Evolutionary conservation across 2,329 filamentous ascomycete genomes (phyloP), one percentile per base, ranked within the genome.

Genomic region (Rugonectria rugulosa): DNA sequence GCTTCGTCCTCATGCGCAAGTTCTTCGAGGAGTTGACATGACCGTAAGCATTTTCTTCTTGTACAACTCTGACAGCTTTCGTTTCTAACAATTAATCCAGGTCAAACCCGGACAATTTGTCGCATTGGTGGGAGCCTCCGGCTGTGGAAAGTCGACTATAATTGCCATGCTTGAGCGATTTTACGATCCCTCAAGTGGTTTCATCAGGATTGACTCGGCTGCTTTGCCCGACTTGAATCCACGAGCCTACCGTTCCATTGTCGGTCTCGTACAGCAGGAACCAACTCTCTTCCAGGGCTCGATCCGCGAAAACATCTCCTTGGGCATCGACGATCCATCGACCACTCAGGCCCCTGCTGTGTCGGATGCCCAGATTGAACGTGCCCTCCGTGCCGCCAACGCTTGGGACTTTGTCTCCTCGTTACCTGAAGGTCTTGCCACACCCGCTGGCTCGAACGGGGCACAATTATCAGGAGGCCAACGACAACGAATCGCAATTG

Each of bases 301-400:
- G 0, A 89, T 95, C 63, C 88, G 89, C 4, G 90, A 94, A 68
- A 95, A 95, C 63, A 97, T 98, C 37, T 61, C 64, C 21, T 63
- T 68, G n/a, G 64, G 66, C 4, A 36, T 68, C 11, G 66, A 67
- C 29, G 61, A 64, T 24, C 58, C 58, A 3, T 46, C 56, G 15
- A 51, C 47, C 4, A 42, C 50, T 0, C 57, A 56, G 4, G 27
- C 31, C 20, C 49, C 52, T 6, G 42, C 55, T 5, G 53, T 68
- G 15, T 58, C 62, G 3, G 56, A 67, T 27, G 69, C 69, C 8
- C 67, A 73, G 24, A 76, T 83, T 8, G 69, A 77, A 37, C 67
- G 73, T 26, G 81, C 81, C 14, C 81, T 79, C 55, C 71, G 72
- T 26, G 75, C 80, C 54, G 79, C 81, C 11, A 82, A 80, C 68